phyloP scores from a whole-genome alignment of 2,329 filamentous ascomycete genomes.

The Cercospora sesami region DNA sequence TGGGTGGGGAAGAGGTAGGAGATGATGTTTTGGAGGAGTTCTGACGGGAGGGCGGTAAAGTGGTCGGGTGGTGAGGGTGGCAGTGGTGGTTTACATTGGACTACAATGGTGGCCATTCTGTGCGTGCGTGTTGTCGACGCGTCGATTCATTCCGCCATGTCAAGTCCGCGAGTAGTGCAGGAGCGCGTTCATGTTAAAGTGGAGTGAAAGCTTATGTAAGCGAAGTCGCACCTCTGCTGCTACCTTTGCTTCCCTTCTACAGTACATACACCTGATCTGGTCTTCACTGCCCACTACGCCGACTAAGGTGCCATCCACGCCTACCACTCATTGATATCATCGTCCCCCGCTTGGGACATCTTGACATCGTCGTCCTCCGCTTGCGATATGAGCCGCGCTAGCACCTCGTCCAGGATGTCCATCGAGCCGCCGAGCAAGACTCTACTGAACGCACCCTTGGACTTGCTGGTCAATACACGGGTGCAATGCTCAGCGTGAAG shows the following conservation, averaged over 20 bases:
- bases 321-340: background rate
- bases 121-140: background rate
- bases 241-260: no score
- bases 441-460: background rate
- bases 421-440: background rate
- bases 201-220: background rate
- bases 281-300: no score
- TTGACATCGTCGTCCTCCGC: background rate
- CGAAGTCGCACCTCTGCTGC: no score
- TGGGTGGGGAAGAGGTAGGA: constrained; percentile 34
- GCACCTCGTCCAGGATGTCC: background rate
- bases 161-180: background rate
- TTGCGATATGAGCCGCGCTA: background rate
- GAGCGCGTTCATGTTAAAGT: background rate
- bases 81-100: background rate
- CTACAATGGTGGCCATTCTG: background rate
- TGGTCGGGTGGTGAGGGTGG: constrained; percentile 14
- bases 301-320: background rate
- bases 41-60: constrained; percentile 31
- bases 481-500: no score
- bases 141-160: background rate
- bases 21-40: constrained; percentile 35
- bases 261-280: no score
- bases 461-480: no score
- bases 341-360: background rate